Evolutionary conservation across 805 yeast genomes (phyloP).

Genomic region (Debaryomyces maramus): DNA sequence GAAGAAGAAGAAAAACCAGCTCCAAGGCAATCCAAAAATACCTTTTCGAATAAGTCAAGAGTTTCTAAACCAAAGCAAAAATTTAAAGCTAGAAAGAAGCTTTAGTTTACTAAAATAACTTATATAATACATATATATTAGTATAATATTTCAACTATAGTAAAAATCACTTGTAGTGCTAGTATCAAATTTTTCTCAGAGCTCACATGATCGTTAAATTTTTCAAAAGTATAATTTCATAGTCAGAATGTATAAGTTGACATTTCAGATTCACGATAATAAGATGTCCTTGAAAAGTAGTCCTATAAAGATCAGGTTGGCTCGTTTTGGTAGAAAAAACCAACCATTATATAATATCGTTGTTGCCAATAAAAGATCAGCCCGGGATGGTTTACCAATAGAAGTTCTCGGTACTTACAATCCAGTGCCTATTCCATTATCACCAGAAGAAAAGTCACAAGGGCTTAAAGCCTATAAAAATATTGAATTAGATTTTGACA

Average conservation of each 20-base stretch:
- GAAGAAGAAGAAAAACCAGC: slow-evolving; percentile 34
- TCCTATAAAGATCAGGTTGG: slow-evolving; percentile 81
- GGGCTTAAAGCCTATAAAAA: slow-evolving; percentile 72
- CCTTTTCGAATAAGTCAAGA: slow-evolving; percentile 19
- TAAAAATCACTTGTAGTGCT: no score
- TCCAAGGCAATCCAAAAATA: slow-evolving; percentile 9
- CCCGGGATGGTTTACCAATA: slow-evolving; percentile 84
- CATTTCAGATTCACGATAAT: not conserved
- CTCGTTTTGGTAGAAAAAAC: slow-evolving; percentile 88
- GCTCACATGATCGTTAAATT: not conserved
- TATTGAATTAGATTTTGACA: slow-evolving; percentile 77
- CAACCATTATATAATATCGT: slow-evolving; percentile 91
- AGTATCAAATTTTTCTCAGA: not conserved
- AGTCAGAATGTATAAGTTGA: not conserved
- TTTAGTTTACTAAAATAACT: slow-evolving; percentile 30
- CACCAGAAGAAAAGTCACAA: slow-evolving; percentile 56
- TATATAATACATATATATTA: slow-evolving; percentile 1
- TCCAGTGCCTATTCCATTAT: slow-evolving; percentile 72
- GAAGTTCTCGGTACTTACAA: slow-evolving; percentile 95
- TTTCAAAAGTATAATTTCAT: not conserved
- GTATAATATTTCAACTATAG: not conserved
- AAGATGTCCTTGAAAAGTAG: slow-evolving; percentile 34
- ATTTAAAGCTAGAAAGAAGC: slow-evolving; percentile 60
- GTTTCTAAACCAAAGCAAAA: slow-evolving; percentile 45
- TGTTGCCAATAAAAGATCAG: slow-evolving; percentile 72